These are phyloP conservation scores for Arachis stenosperma DNA, from an alignment of 306 rosid genomes.

Conservation along the genomic window DNA sequence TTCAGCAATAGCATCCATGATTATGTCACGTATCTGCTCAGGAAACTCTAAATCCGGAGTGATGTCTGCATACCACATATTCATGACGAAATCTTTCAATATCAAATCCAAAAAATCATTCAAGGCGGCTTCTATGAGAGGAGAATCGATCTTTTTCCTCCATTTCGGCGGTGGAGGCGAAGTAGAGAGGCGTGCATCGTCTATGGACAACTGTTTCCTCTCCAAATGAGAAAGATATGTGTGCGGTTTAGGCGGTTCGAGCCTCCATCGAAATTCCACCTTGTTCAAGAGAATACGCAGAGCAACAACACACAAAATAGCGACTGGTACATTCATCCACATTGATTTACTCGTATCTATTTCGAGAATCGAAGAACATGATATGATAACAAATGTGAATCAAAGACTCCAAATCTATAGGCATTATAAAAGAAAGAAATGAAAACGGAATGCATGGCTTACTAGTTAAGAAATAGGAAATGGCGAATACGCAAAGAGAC, in stretches of 20 bases:
- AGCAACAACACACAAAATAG: slow-evolving; percentile 64
- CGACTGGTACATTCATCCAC: slow-evolving; percentile 94
- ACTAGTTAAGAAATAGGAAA: slow-evolving; percentile 92
- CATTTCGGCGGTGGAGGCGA: slow-evolving; percentile 65
- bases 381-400: background rate
- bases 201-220: slow-evolving; percentile 75
- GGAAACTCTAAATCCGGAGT: slow-evolving; percentile 91
- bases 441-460: slow-evolving; percentile 37
- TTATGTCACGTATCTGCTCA: slow-evolving; percentile 67
- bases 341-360: slow-evolving; percentile 96
- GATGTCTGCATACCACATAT: slow-evolving; percentile 88
- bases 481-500: slow-evolving; percentile 79
- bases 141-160: slow-evolving; percentile 89
- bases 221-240: slow-evolving; percentile 87
- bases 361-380: slow-evolving; percentile 19
- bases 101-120: slow-evolving; percentile 73
- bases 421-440: background rate
- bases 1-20: slow-evolving; percentile 95
- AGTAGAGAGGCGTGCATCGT: slow-evolving; percentile 67
- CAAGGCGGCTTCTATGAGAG: slow-evolving; percentile 78
- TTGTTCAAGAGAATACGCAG: slow-evolving; percentile 72
- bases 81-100: slow-evolving; percentile 87
- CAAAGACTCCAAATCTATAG: background rate
- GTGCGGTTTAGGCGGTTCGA: slow-evolving; percentile 51
- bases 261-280: slow-evolving; percentile 81